A percentile compares a stretch with the other conserved stretches of the same genome.
phyloP scores from a whole-genome alignment of 768 basidiomycete genomes.

The Tylopilus vinaceipallidus region DNA sequence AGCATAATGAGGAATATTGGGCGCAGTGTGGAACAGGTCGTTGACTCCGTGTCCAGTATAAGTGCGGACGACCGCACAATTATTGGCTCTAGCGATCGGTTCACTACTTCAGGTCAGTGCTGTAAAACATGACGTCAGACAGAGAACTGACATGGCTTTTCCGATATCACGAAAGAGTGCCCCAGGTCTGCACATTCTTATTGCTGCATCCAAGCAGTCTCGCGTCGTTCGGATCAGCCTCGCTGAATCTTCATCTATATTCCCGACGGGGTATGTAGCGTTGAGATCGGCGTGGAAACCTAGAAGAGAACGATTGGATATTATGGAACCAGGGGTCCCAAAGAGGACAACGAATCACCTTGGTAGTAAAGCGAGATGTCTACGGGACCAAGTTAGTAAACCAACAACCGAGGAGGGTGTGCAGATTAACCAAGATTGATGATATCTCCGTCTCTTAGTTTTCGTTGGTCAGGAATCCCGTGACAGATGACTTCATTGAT shows the following conservation, averaged over 20 bases:
- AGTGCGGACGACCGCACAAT: conserved; percentile 87
- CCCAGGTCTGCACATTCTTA: conserved; percentile 92
- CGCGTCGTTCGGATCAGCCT: conserved; percentile 83
- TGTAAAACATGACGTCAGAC: conserved; percentile 9
- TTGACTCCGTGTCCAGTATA: conserved; percentile 94
- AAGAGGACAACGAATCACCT: conserved; percentile 50
- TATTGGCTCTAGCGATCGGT: conserved; percentile 76
- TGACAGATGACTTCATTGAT: conserved; percentile 97
- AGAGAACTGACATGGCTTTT: conserved; percentile 66
- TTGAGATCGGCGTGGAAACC: conserved; percentile 94
- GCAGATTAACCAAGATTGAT: conserved; percentile 77
- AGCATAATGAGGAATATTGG: conserved; percentile 93
- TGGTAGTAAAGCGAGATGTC: conserved; percentile 81
- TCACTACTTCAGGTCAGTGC: conserved; percentile 50
- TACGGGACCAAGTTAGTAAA: conserved; percentile 30
- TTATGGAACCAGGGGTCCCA: not conserved
- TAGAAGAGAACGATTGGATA: conserved; percentile 23
- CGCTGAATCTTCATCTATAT: conserved; percentile 77
- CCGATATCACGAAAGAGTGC: conserved; percentile 86
- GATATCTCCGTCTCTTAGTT: conserved; percentile 89
- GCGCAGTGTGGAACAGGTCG: conserved; percentile 77
- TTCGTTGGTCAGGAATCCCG: conserved; percentile 88
- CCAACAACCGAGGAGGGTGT: conserved; percentile 6
- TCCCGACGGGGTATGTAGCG: conserved; percentile 88
- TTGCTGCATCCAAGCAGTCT: conserved; percentile 83